A percentile compares a stretch with the other conserved stretches of the same genome.
Evolutionary conservation across 2,329 filamentous ascomycete genomes (phyloP).

Genomic region (Diaporthe sp.): DNA sequence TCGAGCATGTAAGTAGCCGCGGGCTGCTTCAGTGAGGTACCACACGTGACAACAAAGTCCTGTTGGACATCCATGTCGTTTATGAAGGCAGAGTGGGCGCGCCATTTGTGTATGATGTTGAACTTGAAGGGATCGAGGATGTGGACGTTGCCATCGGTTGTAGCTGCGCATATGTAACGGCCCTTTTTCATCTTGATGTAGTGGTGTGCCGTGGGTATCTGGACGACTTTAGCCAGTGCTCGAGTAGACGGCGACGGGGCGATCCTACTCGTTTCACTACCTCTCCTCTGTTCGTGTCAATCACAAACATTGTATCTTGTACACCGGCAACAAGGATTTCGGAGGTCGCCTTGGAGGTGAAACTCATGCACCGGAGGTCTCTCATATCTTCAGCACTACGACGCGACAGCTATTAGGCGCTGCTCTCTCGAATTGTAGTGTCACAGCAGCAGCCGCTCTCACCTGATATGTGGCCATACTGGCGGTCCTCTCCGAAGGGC

Average conservation of each 20-base stretch:
- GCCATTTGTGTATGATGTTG: slow-evolving; percentile 87
- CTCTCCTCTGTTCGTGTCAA: slow-evolving; percentile 78
- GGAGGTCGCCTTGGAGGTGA: slow-evolving; percentile 85
- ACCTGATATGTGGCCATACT: slow-evolving; percentile 86
- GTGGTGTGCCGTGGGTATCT: slow-evolving; percentile 79
- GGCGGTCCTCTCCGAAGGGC: slow-evolving; percentile 85
- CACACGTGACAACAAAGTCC: slow-evolving; percentile 95
- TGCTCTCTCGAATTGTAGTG: neutral
- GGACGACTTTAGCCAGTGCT: slow-evolving; percentile 49
- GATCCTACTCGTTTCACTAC: slow-evolving; percentile 74
- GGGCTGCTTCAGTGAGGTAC: slow-evolving; percentile 87
- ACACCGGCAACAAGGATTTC: slow-evolving; percentile 90
- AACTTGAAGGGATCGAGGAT: slow-evolving; percentile 86
- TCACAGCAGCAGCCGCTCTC: slow-evolving; percentile 52
- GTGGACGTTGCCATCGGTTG: slow-evolving; percentile 84
- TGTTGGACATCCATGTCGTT: slow-evolving; percentile 98
- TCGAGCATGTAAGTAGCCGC: slow-evolving; percentile 84
- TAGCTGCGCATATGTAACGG: slow-evolving; percentile 93
- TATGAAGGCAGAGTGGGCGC: slow-evolving; percentile 88
- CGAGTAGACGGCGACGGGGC: no score
- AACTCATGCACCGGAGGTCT: slow-evolving; percentile 94
- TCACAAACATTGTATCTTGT: slow-evolving; percentile 87
- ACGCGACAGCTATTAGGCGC: slow-evolving; percentile 5
- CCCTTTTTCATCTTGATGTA: slow-evolving; percentile 95
- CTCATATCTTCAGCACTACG: slow-evolving; percentile 80